Percentiles rank a stretch among this genome's conserved stretches.
These are phyloP conservation scores for Plantago elongata DNA, from an alignment of 257 asterid species.

Conservation along the genomic window DNA sequence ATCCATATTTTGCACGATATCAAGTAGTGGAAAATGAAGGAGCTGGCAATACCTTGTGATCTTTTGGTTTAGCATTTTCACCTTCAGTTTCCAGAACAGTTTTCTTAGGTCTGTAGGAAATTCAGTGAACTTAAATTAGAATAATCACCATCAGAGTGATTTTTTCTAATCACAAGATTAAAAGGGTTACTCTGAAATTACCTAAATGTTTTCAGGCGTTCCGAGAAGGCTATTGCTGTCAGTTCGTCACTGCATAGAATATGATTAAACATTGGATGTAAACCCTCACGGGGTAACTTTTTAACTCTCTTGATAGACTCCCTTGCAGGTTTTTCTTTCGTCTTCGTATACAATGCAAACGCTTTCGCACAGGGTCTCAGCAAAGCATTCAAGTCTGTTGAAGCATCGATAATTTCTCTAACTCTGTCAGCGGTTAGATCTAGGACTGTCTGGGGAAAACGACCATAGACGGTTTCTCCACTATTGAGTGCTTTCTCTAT, in stretches of 20 bases:
- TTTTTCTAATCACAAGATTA: constrained; percentile 4
- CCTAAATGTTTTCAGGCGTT: constrained; percentile 83
- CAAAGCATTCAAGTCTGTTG: constrained; percentile 64
- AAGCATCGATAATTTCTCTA: constrained; percentile 70
- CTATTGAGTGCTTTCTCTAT: constrained; percentile 59
- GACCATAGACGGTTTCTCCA: constrained; percentile 87
- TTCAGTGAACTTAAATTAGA: constrained; percentile 13
- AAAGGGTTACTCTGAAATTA: constrained; percentile 20
- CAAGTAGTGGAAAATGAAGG: constrained; percentile 12
- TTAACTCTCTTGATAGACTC: constrained; percentile 82
- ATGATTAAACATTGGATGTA: constrained; percentile 77
- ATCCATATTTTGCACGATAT: not conserved
- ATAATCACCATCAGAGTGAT: not conserved
- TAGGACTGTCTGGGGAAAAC: constrained; percentile 76
- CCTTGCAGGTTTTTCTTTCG: constrained; percentile 80
- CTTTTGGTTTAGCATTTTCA: constrained; percentile 72
- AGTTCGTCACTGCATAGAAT: constrained; percentile 66
- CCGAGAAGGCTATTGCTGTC: constrained; percentile 89
- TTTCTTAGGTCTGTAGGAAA: constrained; percentile 65
- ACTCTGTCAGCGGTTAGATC: constrained; percentile 89
- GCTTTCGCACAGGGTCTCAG: constrained; percentile 64
- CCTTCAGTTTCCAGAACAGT: constrained; percentile 97
- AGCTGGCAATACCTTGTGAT: constrained; percentile 43
- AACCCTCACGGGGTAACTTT: constrained; percentile 78
- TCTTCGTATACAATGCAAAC: constrained; percentile 62